These are phyloP conservation scores for Cordyceps tenuipes DNA, from an alignment of 2,329 filamentous ascomycete species.

Conservation along the genomic window DNA sequence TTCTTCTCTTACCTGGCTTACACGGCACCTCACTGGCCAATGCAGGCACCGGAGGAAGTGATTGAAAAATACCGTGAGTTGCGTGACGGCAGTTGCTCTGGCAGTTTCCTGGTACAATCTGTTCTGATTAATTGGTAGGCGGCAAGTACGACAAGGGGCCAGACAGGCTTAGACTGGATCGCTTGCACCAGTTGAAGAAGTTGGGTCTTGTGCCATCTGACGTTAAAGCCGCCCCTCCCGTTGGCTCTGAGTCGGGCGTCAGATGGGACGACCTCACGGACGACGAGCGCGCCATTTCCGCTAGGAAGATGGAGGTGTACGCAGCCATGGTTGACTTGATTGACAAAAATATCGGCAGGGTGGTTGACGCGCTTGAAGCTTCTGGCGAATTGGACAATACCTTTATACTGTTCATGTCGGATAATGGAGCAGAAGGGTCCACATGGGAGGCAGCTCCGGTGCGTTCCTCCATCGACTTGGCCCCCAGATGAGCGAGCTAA, in stretches of 20 bases:
- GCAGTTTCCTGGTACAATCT: neutral
- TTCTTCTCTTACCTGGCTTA: slow-evolving; percentile 53
- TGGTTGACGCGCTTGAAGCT: slow-evolving; percentile 37
- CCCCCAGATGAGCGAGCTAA: neutral
- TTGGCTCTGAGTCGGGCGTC: slow-evolving; percentile 10
- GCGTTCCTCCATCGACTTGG: neutral
- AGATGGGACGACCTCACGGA: slow-evolving; percentile 14
- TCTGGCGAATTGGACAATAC: slow-evolving; percentile 45
- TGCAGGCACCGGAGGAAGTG: slow-evolving; percentile 39
- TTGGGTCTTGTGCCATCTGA: slow-evolving; percentile 28
- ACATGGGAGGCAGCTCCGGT: slow-evolving; percentile 51
- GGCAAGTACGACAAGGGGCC: slow-evolving; percentile 43
- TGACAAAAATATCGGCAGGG: slow-evolving; percentile 41
- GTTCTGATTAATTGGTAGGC: slow-evolving; percentile 10
- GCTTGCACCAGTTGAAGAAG: slow-evolving; percentile 37
- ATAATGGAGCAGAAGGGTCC: slow-evolving; percentile 47
- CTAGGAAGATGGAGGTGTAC: slow-evolving; percentile 31
- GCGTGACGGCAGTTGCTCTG: neutral
- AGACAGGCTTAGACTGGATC: slow-evolving; percentile 33
- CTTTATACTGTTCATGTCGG: slow-evolving; percentile 45
- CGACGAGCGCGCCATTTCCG: slow-evolving; percentile 10
- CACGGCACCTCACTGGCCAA: slow-evolving; percentile 43
- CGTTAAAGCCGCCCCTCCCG: slow-evolving; percentile 14
- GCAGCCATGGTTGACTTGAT: slow-evolving; percentile 47
- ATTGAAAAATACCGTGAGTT: slow-evolving; percentile 33